These are phyloP conservation scores for Cladorrhinum samala DNA, from an alignment of 495 filamentous ascomycete species.

Conservation along the genomic window DNA sequence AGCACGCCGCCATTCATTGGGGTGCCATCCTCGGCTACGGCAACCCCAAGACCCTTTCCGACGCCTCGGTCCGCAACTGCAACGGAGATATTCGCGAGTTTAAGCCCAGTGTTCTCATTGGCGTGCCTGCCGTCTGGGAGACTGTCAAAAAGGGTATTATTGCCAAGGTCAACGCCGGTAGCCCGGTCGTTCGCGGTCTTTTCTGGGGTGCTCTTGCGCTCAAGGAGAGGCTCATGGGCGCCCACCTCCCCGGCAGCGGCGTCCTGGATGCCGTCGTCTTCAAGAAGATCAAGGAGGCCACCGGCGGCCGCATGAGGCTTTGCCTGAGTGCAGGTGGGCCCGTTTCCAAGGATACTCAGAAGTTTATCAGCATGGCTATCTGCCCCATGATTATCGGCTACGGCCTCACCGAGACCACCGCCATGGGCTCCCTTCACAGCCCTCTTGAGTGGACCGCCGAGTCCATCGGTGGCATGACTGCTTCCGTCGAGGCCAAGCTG, in stretches of 20 bases:
- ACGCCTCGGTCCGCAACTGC: constrained; percentile 85
- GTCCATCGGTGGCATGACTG: constrained; percentile 76
- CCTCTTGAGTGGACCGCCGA: constrained; percentile 82
- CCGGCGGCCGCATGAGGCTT: constrained; percentile 72
- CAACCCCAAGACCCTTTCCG: constrained; percentile 87
- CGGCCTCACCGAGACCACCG: constrained; percentile 89
- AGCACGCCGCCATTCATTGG: constrained; percentile 89
- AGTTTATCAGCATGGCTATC: constrained; percentile 83
- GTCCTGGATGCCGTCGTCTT: constrained; percentile 75
- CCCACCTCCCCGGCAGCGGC: constrained; percentile 67
- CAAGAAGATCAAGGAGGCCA: constrained; percentile 88
- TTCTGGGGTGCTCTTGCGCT: constrained; percentile 89
- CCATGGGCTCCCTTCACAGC: constrained; percentile 89
- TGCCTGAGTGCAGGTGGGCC: constrained; percentile 86
- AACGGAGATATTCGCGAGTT: constrained; percentile 94
- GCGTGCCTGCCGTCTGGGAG: constrained; percentile 96
- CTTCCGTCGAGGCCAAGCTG: constrained; percentile 81
- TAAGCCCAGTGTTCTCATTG: constrained; percentile 83
- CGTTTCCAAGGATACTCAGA: constrained; percentile 77
- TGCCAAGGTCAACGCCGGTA: constrained; percentile 72
- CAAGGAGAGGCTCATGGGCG: constrained; percentile 72
- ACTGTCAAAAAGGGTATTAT: constrained; percentile 97
- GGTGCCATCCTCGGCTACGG: constrained; percentile 97
- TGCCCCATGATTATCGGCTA: constrained; percentile 91
- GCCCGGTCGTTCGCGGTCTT: constrained; percentile 65